These are phyloP conservation scores for Debaryomyces psychrophilus DNA, from an alignment of 1,139 yeast genomes.

Conservation along the genomic window DNA sequence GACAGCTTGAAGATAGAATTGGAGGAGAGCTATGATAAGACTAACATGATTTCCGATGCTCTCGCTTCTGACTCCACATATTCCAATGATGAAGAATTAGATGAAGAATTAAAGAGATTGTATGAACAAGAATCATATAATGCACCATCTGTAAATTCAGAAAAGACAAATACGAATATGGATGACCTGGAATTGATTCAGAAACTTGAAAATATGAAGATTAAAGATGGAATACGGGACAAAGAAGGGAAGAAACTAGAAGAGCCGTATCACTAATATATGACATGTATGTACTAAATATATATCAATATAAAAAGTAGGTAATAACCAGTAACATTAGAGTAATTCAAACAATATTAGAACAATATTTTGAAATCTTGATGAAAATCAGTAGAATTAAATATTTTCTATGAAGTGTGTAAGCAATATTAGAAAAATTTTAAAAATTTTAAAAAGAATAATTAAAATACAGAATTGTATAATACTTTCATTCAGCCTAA, in stretches of 20 bases:
- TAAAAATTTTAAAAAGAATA: neutral
- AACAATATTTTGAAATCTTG: neutral
- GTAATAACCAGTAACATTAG: slow-evolving; percentile 2
- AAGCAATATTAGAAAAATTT: slow-evolving; percentile 3
- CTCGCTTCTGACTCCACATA: slow-evolving; percentile 29
- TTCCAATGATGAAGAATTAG: slow-evolving; percentile 40
- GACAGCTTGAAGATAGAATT: slow-evolving; percentile 43
- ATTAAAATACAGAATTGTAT: slow-evolving; percentile 1
- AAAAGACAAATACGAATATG: neutral
- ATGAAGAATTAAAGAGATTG: slow-evolving; percentile 13
- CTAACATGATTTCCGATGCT: slow-evolving; percentile 39
- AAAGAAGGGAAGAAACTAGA: neutral
- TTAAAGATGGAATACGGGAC: neutral
- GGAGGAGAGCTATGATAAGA: slow-evolving; percentile 39
- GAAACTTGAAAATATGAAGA: slow-evolving; percentile 9
- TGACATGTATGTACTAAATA: slow-evolving; percentile 9
- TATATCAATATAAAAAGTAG: slow-evolving; percentile 3
- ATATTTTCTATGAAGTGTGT: neutral
- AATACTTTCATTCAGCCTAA: slow-evolving; percentile 35
- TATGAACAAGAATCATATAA: slow-evolving; percentile 6
- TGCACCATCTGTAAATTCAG: neutral
- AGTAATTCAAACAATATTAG: neutral
- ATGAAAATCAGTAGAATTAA: slow-evolving; percentile 6
- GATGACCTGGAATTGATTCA: slow-evolving; percentile 6
- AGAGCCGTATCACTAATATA: slow-evolving; percentile 1